These are phyloP conservation scores for Tephrocybe sp. DNA, from an alignment of 768 basidiomycete genomes.

Conservation along the genomic window DNA sequence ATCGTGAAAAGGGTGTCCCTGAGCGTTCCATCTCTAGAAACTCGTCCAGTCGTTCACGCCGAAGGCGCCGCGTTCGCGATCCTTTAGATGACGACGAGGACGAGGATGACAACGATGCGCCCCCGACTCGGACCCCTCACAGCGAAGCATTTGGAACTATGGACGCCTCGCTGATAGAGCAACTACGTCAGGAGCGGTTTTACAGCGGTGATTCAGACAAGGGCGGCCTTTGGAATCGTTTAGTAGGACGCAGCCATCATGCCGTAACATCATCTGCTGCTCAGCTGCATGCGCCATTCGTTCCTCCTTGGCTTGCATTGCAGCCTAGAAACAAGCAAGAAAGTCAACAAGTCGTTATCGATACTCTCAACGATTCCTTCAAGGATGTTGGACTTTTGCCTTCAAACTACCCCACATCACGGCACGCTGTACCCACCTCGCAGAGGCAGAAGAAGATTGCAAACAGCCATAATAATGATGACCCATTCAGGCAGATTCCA, in stretches of 20 bases:
- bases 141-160: slow-evolving; percentile 60
- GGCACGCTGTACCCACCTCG: slow-evolving; percentile 20
- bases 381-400: slow-evolving; percentile 78
- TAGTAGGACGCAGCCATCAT: slow-evolving; percentile 17
- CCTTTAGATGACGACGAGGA: slow-evolving; percentile 24
- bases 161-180: slow-evolving; percentile 51
- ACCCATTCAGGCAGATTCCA: slow-evolving; percentile 61
- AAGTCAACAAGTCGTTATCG: slow-evolving; percentile 63
- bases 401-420: slow-evolving; percentile 33
- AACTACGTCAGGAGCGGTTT: slow-evolving; percentile 27
- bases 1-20: slow-evolving; percentile 3
- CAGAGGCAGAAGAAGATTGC: slow-evolving; percentile 29
- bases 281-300: slow-evolving; percentile 27
- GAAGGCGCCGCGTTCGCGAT: slow-evolving; percentile 28
- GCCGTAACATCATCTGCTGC: slow-evolving; percentile 17
- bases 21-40: slow-evolving; percentile 14
- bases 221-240: slow-evolving; percentile 22
- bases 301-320: slow-evolving; percentile 63
- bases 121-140: slow-evolving; percentile 53
- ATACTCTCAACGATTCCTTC: slow-evolving; percentile 72
- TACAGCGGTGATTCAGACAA: slow-evolving; percentile 21
- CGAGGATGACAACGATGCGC: slow-evolving; percentile 32
- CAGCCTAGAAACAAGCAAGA: slow-evolving; percentile 65
- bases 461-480: slow-evolving; percentile 23
- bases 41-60: slow-evolving; percentile 18